Percentiles rank a stretch among this genome's conserved stretches.
These are phyloP conservation scores for Talaromyces sp. DNA, from an alignment of 2,329 filamentous ascomycete genomes.

Conservation along the genomic window DNA sequence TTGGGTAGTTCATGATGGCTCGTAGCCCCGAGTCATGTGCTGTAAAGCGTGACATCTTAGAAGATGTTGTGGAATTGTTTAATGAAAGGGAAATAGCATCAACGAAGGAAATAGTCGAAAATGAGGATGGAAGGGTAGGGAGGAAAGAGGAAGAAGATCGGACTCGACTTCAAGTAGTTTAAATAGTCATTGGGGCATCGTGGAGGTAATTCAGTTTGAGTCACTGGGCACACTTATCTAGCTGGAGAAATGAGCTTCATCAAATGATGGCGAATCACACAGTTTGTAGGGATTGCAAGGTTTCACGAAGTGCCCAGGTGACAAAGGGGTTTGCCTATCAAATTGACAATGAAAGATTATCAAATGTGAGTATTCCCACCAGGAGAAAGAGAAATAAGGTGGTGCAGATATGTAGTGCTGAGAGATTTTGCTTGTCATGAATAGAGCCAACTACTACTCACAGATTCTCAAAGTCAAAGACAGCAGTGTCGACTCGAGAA, in stretches of 20 bases:
- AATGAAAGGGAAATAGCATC: not conserved
- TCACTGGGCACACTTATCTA: conserved; percentile 4
- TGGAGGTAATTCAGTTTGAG: not conserved
- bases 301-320: not conserved
- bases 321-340: not conserved
- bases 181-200: not conserved
- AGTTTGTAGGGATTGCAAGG: not conserved
- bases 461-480: not conserved
- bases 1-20: not conserved
- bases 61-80: not conserved
- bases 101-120: not conserved
- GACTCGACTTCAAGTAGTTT: not conserved
- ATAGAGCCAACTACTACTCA: not conserved
- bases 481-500: not conserved
- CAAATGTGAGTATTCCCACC: not conserved
- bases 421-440: not conserved
- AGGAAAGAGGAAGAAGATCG: not conserved
- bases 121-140: not conserved
- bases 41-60: not conserved
- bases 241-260: not conserved
- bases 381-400: not conserved
- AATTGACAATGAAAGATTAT: not conserved
- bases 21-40: not conserved
- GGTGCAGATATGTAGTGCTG: not conserved
- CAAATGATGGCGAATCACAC: not conserved